phyloP scores from a whole-genome alignment of 2,329 filamentous ascomycete species.

The Lojkania enalia region DNA sequence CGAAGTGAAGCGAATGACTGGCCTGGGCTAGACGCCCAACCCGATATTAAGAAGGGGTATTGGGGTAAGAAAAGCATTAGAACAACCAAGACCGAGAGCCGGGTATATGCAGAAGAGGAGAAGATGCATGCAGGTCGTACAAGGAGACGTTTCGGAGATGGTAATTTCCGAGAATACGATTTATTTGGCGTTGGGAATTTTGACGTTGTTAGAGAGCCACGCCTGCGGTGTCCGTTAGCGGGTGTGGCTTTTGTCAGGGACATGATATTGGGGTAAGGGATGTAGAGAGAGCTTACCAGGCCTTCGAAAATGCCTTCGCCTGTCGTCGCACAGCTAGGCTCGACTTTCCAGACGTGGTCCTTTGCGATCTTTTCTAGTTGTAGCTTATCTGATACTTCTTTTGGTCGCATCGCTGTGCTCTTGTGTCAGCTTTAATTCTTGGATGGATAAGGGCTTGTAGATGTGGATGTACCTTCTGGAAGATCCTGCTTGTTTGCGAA shows the following conservation, averaged over 20 bases:
- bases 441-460: no score
- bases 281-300: slow-evolving; percentile 42
- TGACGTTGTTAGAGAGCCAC: slow-evolving; percentile 57
- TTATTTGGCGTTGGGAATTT: slow-evolving; percentile 47
- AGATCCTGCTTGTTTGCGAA: slow-evolving; percentile 99
- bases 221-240: slow-evolving; percentile 29
- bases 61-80: slow-evolving; percentile 26
- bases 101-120: slow-evolving; percentile 45
- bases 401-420: slow-evolving; percentile 51
- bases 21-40: neutral
- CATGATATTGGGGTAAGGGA: neutral
- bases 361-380: slow-evolving; percentile 55
- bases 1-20: neutral
- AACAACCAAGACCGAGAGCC: slow-evolving; percentile 25
- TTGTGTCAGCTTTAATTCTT: neutral
- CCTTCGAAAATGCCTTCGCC: slow-evolving; percentile 59
- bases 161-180: slow-evolving; percentile 4
- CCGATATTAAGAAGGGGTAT: slow-evolving; percentile 33
- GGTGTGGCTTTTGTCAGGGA: no score
- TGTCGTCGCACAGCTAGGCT: slow-evolving; percentile 58
- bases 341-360: slow-evolving; percentile 58
- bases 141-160: slow-evolving; percentile 10
- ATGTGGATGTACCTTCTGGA: slow-evolving; percentile 67
- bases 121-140: slow-evolving; percentile 40
- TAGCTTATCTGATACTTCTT: slow-evolving; percentile 54